Evolutionary conservation across 2,329 filamentous ascomycete species (phyloP).

Genomic region (Dactylellina leptospora): DNA sequence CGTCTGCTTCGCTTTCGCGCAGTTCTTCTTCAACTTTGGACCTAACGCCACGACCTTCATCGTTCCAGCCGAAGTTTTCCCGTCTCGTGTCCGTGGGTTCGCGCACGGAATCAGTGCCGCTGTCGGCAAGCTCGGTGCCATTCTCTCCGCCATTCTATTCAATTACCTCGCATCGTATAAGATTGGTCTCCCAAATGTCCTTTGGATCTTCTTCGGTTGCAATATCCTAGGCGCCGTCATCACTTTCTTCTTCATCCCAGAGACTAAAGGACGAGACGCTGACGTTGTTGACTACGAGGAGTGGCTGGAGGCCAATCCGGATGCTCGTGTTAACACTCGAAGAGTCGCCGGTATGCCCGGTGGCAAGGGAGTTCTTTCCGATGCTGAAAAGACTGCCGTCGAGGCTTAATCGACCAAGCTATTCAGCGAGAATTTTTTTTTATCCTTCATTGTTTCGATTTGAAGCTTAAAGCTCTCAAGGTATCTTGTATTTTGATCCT

Average conservation of each 20-base stretch:
- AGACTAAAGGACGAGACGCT: conserved; percentile 56
- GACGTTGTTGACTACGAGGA: conserved; percentile 56
- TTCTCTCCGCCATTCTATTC: conserved; percentile 65
- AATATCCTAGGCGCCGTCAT: conserved; percentile 55
- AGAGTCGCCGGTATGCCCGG: conserved; percentile 38
- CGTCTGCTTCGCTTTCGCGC: conserved; percentile 47
- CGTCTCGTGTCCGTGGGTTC: conserved; percentile 59
- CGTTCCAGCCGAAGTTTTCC: conserved; percentile 60
- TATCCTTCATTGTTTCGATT: not conserved
- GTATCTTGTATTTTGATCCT: not conserved
- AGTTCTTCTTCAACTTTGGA: conserved; percentile 57
- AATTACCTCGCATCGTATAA: conserved; percentile 64
- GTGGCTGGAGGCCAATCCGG: conserved; percentile 50
- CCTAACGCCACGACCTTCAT: conserved; percentile 60
- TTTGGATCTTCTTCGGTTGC: conserved; percentile 58
- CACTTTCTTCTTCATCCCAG: conserved; percentile 57
- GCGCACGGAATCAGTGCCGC: conserved; percentile 60
- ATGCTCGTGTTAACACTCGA: conserved; percentile 2
- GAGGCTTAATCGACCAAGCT: not conserved
- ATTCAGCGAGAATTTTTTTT: not conserved
- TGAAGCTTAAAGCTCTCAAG: not conserved
- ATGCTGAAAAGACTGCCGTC: conserved; percentile 7
- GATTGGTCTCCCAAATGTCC: conserved; percentile 54
- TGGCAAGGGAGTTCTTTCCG: conserved; percentile 7
- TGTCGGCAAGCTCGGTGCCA: conserved; percentile 60